phyloP scores from a whole-genome alignment of 2,329 filamentous ascomycete genomes.

The Mariannaea sp. region DNA sequence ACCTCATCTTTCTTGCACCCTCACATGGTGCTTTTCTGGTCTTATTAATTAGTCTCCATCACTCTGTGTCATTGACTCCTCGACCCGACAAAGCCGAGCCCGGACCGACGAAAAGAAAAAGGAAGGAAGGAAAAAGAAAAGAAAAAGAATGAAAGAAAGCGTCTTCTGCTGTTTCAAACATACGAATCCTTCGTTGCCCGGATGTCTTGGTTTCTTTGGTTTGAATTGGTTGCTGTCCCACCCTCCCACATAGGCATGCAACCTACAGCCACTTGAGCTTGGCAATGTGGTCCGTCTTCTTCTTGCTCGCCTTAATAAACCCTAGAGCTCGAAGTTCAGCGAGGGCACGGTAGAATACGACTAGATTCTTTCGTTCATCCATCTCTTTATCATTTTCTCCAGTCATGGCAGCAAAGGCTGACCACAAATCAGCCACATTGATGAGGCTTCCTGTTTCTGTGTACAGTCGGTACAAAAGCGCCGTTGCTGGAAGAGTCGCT shows the following conservation, averaged over 20 bases:
- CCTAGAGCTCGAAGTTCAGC: constrained; percentile 86
- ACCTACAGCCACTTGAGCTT: constrained; percentile 77
- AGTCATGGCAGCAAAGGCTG: constrained; percentile 71
- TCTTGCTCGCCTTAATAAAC: constrained; percentile 85
- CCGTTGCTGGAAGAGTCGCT: constrained; percentile 69
- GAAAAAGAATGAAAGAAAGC: constrained; percentile 1
- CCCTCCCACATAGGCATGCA: no score
- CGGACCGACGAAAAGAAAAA: constrained; percentile 1
- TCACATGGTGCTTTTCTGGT: constrained; percentile 5
- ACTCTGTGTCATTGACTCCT: neutral
- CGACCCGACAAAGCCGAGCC: constrained; percentile 5
- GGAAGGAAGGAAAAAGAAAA: no score
- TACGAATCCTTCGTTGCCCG: neutral
- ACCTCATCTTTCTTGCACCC: constrained; percentile 17
- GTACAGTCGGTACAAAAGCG: constrained; percentile 79
- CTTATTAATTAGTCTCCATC: neutral
- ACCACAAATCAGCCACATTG: constrained; percentile 81
- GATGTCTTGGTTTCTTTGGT: constrained; percentile 14
- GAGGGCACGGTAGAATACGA: constrained; percentile 82
- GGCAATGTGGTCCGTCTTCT: constrained; percentile 89
- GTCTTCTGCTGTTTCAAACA: no score
- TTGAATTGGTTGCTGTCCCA: neutral
- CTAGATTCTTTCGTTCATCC: constrained; percentile 63
- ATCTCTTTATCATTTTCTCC: constrained; percentile 43
- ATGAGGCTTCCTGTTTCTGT: constrained; percentile 76